These are phyloP conservation scores for Epichloe coenophiala DNA, from an alignment of 2,329 filamentous ascomycete genomes.

Conservation along the genomic window DNA sequence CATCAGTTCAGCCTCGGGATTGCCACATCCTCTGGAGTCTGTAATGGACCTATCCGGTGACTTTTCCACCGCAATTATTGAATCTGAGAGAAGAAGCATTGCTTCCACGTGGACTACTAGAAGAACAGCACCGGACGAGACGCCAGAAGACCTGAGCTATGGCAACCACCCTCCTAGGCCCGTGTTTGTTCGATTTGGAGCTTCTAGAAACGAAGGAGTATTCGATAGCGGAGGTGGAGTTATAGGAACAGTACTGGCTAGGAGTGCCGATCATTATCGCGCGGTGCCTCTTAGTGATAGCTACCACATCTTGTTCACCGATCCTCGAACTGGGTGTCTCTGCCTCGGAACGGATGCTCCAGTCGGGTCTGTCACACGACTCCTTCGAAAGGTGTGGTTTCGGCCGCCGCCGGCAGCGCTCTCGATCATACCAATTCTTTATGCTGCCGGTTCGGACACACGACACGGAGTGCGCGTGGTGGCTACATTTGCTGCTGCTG, in stretches of 20 bases:
- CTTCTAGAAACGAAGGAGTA: neutral
- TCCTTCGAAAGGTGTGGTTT: slow-evolving; percentile 46
- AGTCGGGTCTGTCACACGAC: slow-evolving; percentile 32
- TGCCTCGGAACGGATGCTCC: slow-evolving; percentile 50
- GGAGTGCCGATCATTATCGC: slow-evolving; percentile 44
- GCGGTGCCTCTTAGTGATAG: slow-evolving; percentile 54
- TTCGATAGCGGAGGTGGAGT: neutral
- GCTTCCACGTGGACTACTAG: slow-evolving; percentile 6
- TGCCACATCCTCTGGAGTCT: slow-evolving; percentile 12
- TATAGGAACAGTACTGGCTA: slow-evolving; percentile 21
- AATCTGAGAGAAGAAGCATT: slow-evolving; percentile 9
- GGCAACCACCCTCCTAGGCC: neutral
- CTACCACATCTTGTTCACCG: slow-evolving; percentile 49
- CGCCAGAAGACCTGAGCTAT: neutral
- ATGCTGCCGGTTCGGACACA: slow-evolving; percentile 42
- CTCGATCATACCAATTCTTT: slow-evolving; percentile 31
- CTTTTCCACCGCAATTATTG: slow-evolving; percentile 12
- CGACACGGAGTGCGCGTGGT: slow-evolving; percentile 44
- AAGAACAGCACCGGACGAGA: slow-evolving; percentile 4
- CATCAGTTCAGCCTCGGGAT: slow-evolving; percentile 43
- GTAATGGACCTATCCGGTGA: slow-evolving; percentile 10
- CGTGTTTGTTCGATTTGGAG: neutral
- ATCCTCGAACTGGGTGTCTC: slow-evolving; percentile 40
- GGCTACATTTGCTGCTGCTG: slow-evolving; percentile 35
- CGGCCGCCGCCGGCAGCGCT: slow-evolving; percentile 16